phyloP scores from a whole-genome alignment of 106 monocot genomes.

The Vanilla planifolia region DNA sequence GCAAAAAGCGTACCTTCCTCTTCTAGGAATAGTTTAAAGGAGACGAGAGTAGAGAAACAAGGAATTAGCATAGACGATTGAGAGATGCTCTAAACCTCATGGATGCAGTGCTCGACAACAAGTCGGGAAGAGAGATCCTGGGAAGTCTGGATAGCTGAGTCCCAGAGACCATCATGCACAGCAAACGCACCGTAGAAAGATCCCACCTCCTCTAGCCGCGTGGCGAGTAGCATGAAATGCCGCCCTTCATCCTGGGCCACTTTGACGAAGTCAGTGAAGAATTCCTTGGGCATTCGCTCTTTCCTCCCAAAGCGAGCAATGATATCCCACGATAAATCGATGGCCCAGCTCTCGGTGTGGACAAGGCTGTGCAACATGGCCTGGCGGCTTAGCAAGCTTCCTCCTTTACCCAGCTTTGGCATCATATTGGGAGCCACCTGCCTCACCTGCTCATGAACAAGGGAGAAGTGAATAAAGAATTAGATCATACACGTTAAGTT shows the following conservation, averaged over 20 bases:
- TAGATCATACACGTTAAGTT: not conserved
- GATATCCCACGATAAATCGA: slow-evolving; percentile 95
- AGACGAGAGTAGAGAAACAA: no score
- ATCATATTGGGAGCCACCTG: slow-evolving; percentile 49
- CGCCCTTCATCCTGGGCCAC: slow-evolving; percentile 84
- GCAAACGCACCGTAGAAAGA: slow-evolving; percentile 75
- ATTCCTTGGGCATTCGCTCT: slow-evolving; percentile 59
- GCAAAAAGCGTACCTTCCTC: no score
- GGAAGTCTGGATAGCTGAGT: slow-evolving; percentile 66
- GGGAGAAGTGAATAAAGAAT: not conserved
- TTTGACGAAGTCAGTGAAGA: slow-evolving; percentile 76
- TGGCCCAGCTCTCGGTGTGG: slow-evolving; percentile 96
- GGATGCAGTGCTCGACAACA: slow-evolving; percentile 88
- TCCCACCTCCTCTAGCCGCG: slow-evolving; percentile 54
- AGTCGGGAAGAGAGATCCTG: slow-evolving; percentile 54
- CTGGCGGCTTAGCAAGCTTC: slow-evolving; percentile 71
- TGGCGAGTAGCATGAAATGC: slow-evolving; percentile 53
- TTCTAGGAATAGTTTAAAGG: no score
- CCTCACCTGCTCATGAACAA: slow-evolving; percentile 27
- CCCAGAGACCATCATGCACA: slow-evolving; percentile 90
- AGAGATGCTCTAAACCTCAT: slow-evolving; percentile 39
- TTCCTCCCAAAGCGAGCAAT: slow-evolving; percentile 64
- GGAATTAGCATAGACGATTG: no score
- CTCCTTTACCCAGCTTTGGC: slow-evolving; percentile 88
- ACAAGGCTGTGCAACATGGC: slow-evolving; percentile 90